Evolutionary conservation across 345 rosid species (phyloP).

Genomic region (Raphanus raphanistrum): DNA sequence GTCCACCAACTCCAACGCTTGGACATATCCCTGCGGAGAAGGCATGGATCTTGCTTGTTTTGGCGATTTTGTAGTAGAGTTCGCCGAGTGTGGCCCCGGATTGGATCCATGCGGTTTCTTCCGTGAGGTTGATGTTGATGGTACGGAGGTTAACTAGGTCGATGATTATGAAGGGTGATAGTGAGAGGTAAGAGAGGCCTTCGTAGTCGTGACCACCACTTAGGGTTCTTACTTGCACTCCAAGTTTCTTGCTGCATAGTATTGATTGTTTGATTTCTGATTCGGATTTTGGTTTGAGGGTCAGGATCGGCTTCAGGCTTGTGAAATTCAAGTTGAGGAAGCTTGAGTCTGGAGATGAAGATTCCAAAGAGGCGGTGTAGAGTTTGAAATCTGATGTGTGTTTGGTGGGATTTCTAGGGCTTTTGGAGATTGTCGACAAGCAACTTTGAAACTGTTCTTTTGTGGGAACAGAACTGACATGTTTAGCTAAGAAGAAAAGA

Average conservation of each 20-base stretch:
- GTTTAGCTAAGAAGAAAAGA: neutral
- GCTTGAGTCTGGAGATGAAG: constrained; percentile 19
- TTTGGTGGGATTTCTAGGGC: neutral
- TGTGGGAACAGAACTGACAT: constrained; percentile 24
- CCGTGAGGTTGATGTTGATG: constrained; percentile 40
- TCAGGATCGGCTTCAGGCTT: constrained; percentile 46
- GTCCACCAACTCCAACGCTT: constrained; percentile 61
- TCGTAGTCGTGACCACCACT: constrained; percentile 84
- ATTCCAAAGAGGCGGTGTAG: constrained; percentile 4
- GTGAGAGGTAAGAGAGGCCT: constrained; percentile 60
- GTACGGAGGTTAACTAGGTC: constrained; percentile 52
- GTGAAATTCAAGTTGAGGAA: constrained; percentile 33
- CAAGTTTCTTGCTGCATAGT: constrained; percentile 42
- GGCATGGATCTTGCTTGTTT: constrained; percentile 47
- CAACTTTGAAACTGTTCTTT: constrained; percentile 30
- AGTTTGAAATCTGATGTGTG: neutral
- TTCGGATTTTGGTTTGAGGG: constrained; percentile 41
- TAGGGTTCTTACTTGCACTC: constrained; percentile 49
- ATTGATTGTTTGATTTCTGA: constrained; percentile 52
- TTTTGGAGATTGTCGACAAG: constrained; percentile 5
- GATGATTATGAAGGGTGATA: constrained; percentile 47
- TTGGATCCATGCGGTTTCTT: constrained; percentile 56
- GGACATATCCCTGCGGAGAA: constrained; percentile 68
- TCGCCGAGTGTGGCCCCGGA: constrained; percentile 66
- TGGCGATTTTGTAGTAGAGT: constrained; percentile 49